Percentiles rank a stretch among this genome's conserved stretches.
These are phyloP conservation scores for Panicum hallii DNA, from an alignment of 202 grass and related monocot species.

Conservation along the genomic window DNA sequence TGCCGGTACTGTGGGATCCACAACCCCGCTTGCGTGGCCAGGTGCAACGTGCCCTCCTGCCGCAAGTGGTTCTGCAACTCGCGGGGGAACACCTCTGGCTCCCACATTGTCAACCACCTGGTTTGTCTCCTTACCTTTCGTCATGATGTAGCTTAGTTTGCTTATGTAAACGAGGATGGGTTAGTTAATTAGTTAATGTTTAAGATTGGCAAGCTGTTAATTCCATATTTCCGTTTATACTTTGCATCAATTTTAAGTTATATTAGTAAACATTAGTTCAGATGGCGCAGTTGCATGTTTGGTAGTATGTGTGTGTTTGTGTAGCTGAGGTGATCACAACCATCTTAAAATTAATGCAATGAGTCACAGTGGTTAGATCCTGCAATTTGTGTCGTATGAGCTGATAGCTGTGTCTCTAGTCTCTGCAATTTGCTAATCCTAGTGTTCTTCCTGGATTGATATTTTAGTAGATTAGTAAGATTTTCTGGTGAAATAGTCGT, in stretches of 20 bases:
- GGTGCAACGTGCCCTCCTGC: slow-evolving; percentile 92
- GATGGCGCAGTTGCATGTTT: not conserved
- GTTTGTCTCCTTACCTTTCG: slow-evolving; percentile 38
- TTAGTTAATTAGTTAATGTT: not conserved
- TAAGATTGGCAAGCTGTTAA: not conserved
- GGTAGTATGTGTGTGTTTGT: not conserved
- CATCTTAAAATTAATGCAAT: slow-evolving; percentile 5
- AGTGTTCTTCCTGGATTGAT: not conserved
- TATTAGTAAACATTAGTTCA: not conserved
- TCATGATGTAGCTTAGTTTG: not conserved
- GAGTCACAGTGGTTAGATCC: not conserved
- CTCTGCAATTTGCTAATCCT: not conserved
- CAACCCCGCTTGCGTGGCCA: slow-evolving; percentile 88
- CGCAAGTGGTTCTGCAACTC: slow-evolving; percentile 99
- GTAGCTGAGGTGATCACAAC: not conserved
- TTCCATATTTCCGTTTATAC: not conserved
- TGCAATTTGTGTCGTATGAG: not conserved
- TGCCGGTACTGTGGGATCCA: slow-evolving; percentile 96
- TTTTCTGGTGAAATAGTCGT: not conserved
- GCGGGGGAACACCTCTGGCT: slow-evolving; percentile 93
- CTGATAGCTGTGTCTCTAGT: not conserved
- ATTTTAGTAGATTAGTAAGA: not conserved
- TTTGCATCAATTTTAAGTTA: not conserved
- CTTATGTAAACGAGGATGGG: not conserved
- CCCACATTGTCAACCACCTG: slow-evolving; percentile 97